phyloP scores from a whole-genome alignment of 163 green algal genomes.

The Scenedesmus sp. region DNA sequence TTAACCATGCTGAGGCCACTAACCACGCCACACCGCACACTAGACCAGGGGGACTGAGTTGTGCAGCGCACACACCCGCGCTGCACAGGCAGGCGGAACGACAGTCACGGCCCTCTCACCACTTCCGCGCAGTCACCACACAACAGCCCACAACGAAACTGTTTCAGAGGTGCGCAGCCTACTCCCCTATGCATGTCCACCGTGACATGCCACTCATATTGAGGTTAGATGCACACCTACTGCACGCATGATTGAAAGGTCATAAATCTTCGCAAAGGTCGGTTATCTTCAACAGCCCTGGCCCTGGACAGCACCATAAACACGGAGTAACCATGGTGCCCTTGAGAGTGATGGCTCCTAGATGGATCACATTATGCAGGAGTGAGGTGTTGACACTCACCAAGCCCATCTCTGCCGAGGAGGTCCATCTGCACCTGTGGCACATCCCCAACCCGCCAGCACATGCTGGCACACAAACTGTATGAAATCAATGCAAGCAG shows the following conservation, averaged over 20 bases:
- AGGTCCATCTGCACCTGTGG: background rate
- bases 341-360: background rate
- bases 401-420: background rate
- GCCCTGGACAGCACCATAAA: background rate
- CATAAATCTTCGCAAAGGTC: background rate
- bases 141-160: background rate
- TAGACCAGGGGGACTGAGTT: background rate
- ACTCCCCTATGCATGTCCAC: background rate
- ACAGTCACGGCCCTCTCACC: background rate
- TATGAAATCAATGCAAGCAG: slow-evolving; percentile 3
- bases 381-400: background rate
- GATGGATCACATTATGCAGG: background rate
- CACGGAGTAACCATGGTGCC: background rate
- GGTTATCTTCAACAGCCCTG: background rate
- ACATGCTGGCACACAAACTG: slow-evolving; percentile 13
- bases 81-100: background rate
- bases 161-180: background rate
- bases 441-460: background rate
- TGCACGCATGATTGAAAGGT: background rate
- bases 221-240: background rate
- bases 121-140: background rate
- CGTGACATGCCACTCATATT: background rate
- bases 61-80: background rate
- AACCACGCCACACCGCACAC: background rate
- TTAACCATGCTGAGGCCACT: background rate